Evolutionary conservation across 1,284 basidiomycete genomes (phyloP), one percentile per base, ranked within the genome.

Genomic region (Trichosporon sp.): DNA sequence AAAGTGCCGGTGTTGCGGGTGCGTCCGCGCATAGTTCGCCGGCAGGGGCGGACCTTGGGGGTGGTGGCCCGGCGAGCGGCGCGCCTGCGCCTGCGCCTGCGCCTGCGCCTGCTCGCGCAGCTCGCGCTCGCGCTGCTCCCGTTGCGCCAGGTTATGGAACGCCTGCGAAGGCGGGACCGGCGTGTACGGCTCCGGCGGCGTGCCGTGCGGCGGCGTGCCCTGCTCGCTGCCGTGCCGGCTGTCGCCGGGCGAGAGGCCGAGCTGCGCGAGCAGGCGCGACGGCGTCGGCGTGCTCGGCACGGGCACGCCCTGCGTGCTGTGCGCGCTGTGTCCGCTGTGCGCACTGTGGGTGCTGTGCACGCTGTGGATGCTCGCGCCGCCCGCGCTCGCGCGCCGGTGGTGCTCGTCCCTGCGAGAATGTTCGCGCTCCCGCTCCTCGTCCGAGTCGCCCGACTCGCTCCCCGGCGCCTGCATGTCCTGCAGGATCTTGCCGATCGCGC

Each of bases 401-500:
- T 77, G 76, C 67, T 70, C 70, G 25, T 73, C 67, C 69, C 77
- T 72, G 56, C 74, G n/a, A n/a, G n/a, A n/a, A n/a, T n/a, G n/a
- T n/a, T n/a, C 70, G 58, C 73, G 70, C 42, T 58, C 47, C 5
- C 27, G 29, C 53, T 27, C 53, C 2, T 31, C 25, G 25, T 31
- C 53, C 53, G 53, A 29, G 62, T 69, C 72, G 65, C 76, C 75
- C 42, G 71, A 25, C 51, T 70, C 72, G 65, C 75, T 74, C 44
- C 70, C 76, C n/a, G 72, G 71, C 90, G 91, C 74, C 87, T 90
- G 76, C 73, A 82, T 82, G 12, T 71, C 72, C 56, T 83, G 80
- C 77, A 97, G 90, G 72, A 97, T 93, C 70, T 91, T 88, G 11
- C 92, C 88, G 66, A 97, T 91, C 1, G 93, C 92, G 71, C 86